phyloP scores from a whole-genome alignment of 805 yeast species.

The Lachancea quebecensis region DNA sequence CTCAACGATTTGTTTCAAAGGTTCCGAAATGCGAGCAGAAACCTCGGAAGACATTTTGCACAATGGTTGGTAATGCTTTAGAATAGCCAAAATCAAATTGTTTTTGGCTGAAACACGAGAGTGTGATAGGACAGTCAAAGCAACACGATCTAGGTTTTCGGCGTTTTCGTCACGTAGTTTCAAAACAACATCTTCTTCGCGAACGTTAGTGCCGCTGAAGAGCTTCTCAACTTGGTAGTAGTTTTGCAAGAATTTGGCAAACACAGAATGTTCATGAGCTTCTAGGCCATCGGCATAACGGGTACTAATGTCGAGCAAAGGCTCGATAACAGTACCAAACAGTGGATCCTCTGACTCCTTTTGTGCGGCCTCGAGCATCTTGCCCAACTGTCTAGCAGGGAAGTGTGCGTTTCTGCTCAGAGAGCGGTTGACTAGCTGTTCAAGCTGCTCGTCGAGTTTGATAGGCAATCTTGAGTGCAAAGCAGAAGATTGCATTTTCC shows the following conservation, averaged over 20 bases:
- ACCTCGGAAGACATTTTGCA: conserved; percentile 66
- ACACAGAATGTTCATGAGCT: conserved; percentile 75
- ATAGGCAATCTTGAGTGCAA: conserved; percentile 84
- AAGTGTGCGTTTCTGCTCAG: conserved; percentile 67
- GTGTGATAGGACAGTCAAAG: conserved; percentile 73
- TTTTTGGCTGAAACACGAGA: conserved; percentile 90
- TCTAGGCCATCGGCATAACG: conserved; percentile 69
- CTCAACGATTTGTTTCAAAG: conserved; percentile 75
- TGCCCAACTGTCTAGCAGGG: conserved; percentile 83
- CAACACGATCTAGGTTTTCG: conserved; percentile 66
- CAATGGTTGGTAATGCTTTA: conserved; percentile 73
- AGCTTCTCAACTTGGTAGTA: conserved; percentile 73
- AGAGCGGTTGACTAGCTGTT: conserved; percentile 59
- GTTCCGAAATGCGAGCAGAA: conserved; percentile 58
- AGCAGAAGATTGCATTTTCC: conserved; percentile 82
- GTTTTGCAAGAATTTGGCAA: conserved; percentile 60
- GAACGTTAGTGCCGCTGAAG: conserved; percentile 66
- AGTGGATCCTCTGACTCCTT: conserved; percentile 45
- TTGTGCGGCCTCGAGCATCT: conserved; percentile 59
- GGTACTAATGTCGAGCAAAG: conserved; percentile 62
- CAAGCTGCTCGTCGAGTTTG: conserved; percentile 62
- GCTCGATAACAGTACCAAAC: conserved; percentile 57
- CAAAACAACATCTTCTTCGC: conserved; percentile 87
- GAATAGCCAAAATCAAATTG: conserved; percentile 77
- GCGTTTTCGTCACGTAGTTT: conserved; percentile 82